Evolutionary conservation across 129 eudicot species (phyloP), one percentile per base, ranked within the genome.

Genomic region (Deinandra increscens): DNA sequence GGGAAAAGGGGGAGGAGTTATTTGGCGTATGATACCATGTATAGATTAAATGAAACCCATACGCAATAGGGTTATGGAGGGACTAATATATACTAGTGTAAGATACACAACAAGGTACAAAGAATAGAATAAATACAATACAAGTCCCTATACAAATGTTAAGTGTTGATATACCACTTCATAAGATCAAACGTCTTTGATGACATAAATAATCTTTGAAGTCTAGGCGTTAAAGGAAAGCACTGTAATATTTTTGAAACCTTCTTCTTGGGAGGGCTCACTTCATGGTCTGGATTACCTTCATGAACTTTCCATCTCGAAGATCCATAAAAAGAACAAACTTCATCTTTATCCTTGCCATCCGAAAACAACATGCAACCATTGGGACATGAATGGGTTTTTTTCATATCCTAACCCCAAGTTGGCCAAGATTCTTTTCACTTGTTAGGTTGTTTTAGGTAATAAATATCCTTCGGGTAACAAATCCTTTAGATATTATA

Each of bases 211-310:
- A 55, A 23, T 55, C 62, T 55, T 55, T 62, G 48, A 3, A 62
- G 48, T 10, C 68, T 37, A 15, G 33, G 68, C 29, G 37, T 62
- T 62, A 62, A 39, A 18, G 67, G 68, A 62, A 62, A 62, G 48
- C 68, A 62, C 1, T 15, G 26, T 18, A 37, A 37, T 2, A 37
- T n/a, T 8, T 62, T 62, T 39, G 29, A n/a, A 13, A 48, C 68
- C 12, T 37, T 60, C 43, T 60, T 60, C 23, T 60, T 59, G 2
- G 18, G 39, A 10, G 39, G 42, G 4, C 42, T 33, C 39, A 7
- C 0, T 11, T 31, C 42, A 12, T 11, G 5, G 1, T 33, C 12
- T 10, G 11, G n/a, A 34, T 33, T 60, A n/a, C 0, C 11, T 33
- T 60, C 20, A 34, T n/a, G n/a, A n/a, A 34, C 22, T 8, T 34